Base-by-base conservation (phyloP, 306 rosid genomes). In the Medicago ruthenica region DNA sequence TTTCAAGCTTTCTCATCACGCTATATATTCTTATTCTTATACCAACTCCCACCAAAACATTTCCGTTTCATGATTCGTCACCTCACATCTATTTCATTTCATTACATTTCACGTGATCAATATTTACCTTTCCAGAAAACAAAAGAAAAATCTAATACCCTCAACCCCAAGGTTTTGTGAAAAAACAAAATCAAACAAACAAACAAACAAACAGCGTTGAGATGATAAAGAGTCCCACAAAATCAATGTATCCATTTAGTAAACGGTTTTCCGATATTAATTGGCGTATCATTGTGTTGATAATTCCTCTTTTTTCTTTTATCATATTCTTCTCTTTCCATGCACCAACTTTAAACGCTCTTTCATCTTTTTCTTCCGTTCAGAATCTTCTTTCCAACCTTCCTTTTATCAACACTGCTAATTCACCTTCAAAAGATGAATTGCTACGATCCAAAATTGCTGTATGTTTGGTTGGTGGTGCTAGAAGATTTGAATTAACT, bases 391-490 rank as follows among this genome's bases (percentile, higher is more conserved):
- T 88, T 40, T 18, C 75, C 61, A 51, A 18, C 44, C 74, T 70
- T 11, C n/a, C 83, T 55, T 76, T 79, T 53, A 59, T 15, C 34
- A 51, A 7, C 9, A 18, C 12, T 53, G 0, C 27, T 57, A 4
- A 31, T 22, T 3, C 31, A 17, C 66, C 13, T 70, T 70, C 21
- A 2, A 87, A 88, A 24, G 81, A 79, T 1, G 88, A 88, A 62
- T 62, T 90, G 83, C 18, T 73, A 36, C 87, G 82, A 8, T 90
- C 98, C 9, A 90, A 84, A 84, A 88, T 95, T 9, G 98, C 97
- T 1, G 91, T 95, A 22, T 95, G 98, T 61, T 77, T 95, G 85
- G 98, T 95, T 0, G 98, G 98, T 6, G 98, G 98, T 42, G 98
- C 98, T 6, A 79, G 98, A 62, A 87, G 97, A 80, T 95, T 95